Base-by-base conservation (phyloP, 2,329 filamentous ascomycete genomes). In the Eutypa lata region DNA sequence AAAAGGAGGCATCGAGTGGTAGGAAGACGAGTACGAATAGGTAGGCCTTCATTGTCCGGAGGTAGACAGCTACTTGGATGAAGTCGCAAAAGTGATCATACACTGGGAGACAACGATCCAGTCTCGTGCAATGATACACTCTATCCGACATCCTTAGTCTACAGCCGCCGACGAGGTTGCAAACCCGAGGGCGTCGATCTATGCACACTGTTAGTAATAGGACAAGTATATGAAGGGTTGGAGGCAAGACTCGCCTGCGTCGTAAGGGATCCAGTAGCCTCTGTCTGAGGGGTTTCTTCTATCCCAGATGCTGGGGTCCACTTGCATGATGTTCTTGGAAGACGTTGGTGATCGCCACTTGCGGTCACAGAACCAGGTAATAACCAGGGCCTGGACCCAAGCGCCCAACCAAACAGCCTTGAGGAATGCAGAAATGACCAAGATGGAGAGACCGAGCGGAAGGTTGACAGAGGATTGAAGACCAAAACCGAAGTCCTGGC, bases 1-100 rank as follows among this genome's bases (percentile, higher is more conserved):
- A 53, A 28, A 53, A 53, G 3, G 56, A 1, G n/a, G 49, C 45
- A 26, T 60, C 58, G 2, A 60, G 42, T 16, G 50, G 47, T 21
- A 58, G 50, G 51, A 58, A 57, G 22, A 58, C 21, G 19, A 56
- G 24, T 4, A 51, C 24, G 48, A 48, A 57, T 19, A 52, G 47
- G 48, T 60, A 60, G 26, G 54, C 42, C 53, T 60, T 60, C 38
- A 60, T 52, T 4, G 58, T 59, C 21, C 54, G 54, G 21, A 58
- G 53, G 49, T 58, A 60, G 26, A 60, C 55, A 3, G 51, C 42
- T 13, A 53, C 31, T 21, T 33, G 37, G 2, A 57, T 19, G 43
- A 48, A 59, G 1, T 21, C 13, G 33, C 58, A 60, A 24, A 47
- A 60, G 42, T 60, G 56, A 33, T 60, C 54, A 40, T 57, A 58